A percentile compares a stretch with the other conserved stretches of the same genome.
phyloP scores from a whole-genome alignment of 768 basidiomycete genomes.

The Rubroboletus pulcherrimus region DNA sequence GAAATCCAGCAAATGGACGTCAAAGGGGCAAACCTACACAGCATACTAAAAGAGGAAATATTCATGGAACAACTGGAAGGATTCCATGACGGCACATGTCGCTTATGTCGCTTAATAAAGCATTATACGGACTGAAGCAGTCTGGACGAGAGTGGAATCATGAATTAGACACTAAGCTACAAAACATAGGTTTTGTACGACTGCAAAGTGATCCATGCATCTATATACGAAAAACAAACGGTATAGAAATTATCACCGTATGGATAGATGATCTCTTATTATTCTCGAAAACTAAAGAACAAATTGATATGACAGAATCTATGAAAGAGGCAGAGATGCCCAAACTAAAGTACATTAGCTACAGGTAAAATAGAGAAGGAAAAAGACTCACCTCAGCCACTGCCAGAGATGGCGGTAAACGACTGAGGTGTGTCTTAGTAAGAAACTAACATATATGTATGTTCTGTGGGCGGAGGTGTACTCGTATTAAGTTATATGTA shows the following conservation, averaged over 20 bases:
- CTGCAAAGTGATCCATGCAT: background rate
- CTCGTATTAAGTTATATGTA: too few species aligned
- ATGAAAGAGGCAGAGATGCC: too few species aligned
- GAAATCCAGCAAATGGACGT: constrained; percentile 32
- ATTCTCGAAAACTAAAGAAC: background rate
- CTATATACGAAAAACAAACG: background rate
- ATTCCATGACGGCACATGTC: too few species aligned
- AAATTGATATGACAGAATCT: background rate
- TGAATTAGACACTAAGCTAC: constrained; percentile 7
- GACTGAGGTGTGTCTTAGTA: too few species aligned
- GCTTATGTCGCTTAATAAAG: constrained; percentile 19
- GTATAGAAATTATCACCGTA: background rate
- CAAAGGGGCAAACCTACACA: constrained; percentile 29
- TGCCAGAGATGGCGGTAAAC: too few species aligned
- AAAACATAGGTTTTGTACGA: background rate
- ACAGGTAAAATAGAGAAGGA: too few species aligned
- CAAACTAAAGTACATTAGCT: too few species aligned
- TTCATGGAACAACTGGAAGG: too few species aligned
- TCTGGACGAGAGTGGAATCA: constrained; percentile 29
- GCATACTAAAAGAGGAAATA: constrained; percentile 5
- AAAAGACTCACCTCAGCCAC: too few species aligned
- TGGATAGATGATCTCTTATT: background rate
- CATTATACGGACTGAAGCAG: constrained; percentile 33
- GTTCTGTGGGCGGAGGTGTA: too few species aligned
- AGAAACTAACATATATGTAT: too few species aligned